These are phyloP conservation scores for Aureobasidium lini DNA, from an alignment of 2,329 filamentous ascomycete genomes.

Conservation along the genomic window DNA sequence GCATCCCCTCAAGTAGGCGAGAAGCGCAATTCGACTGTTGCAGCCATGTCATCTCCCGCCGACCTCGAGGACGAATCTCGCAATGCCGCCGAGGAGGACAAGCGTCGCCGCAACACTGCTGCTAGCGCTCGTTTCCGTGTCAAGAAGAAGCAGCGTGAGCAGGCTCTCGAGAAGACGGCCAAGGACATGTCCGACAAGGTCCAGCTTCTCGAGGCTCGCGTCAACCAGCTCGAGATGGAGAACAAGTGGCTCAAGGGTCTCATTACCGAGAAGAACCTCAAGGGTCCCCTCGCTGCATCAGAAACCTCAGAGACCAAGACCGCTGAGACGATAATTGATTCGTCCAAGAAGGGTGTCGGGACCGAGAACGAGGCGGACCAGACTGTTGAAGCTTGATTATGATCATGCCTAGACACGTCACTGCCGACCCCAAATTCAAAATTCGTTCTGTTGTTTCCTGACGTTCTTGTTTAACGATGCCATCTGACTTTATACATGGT, in stretches of 20 bases:
- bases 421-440: slow-evolving; percentile 3
- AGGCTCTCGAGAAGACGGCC: slow-evolving; percentile 43
- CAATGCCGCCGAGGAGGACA: slow-evolving; percentile 45
- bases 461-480: background rate
- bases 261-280: slow-evolving; percentile 42
- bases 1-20: slow-evolving; percentile 26
- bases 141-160: slow-evolving; percentile 50
- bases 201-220: slow-evolving; percentile 36
- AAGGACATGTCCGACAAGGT: slow-evolving; percentile 46
- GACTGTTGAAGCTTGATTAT: slow-evolving; percentile 6
- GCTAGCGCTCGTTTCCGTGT: slow-evolving; percentile 47
- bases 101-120: slow-evolving; percentile 46
- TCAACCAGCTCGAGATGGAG: slow-evolving; percentile 45
- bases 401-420: background rate
- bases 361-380: slow-evolving; percentile 5
- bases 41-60: slow-evolving; percentile 23
- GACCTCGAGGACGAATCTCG: slow-evolving; percentile 40
- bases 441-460: background rate
- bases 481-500: background rate
- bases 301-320: background rate
- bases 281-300: slow-evolving; percentile 14
- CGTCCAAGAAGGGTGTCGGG: slow-evolving; percentile 10
- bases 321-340: background rate
- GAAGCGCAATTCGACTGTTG: slow-evolving; percentile 39
- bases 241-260: slow-evolving; percentile 47